Conservation (phyloP, 2,329 filamentous ascomycete genomes). For the Fusarium torreyae region DNA sequence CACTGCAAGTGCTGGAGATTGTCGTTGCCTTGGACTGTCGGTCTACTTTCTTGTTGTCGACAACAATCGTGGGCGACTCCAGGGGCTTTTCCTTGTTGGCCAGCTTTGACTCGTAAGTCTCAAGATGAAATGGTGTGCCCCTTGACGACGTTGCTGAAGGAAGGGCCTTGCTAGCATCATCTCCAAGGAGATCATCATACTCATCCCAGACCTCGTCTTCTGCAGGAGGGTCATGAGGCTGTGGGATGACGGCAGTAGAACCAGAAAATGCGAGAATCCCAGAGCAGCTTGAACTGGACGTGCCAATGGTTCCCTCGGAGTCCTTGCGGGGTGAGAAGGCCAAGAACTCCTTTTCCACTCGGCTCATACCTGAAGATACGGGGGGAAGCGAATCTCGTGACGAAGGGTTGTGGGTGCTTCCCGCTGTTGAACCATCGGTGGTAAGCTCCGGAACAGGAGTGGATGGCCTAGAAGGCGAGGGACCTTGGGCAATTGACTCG, state of each 20-base stretch:
- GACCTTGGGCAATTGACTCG: constrained; percentile 65
- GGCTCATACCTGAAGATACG: constrained; percentile 52
- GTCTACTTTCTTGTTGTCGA: constrained; percentile 52
- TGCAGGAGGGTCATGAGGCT: constrained; percentile 71
- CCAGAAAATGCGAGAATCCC: constrained; percentile 71
- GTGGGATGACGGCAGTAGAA: constrained; percentile 77
- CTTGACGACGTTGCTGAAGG: constrained; percentile 70
- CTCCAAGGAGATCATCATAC: constrained; percentile 89
- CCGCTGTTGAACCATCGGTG: constrained; percentile 55
- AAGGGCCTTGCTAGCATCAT: constrained; percentile 64
- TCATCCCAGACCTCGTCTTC: constrained; percentile 97
- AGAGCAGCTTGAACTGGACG: constrained; percentile 75
- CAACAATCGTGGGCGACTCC: constrained; percentile 65
- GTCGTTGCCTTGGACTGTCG: constrained; percentile 55
- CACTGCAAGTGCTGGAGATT: constrained; percentile 68
- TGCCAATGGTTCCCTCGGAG: constrained; percentile 71
- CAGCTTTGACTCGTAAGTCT: constrained; percentile 61
- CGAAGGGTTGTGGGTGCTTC: constrained; percentile 53
- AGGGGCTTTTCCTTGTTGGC: constrained; percentile 57
- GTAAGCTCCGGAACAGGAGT: constrained; percentile 57
- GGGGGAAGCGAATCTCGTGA: constrained; percentile 52
- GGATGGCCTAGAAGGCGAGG: constrained; percentile 60
- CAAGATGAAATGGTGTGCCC: constrained; percentile 70
- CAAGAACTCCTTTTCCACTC: constrained; percentile 75
- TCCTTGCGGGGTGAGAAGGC: constrained; percentile 80